Conservation (phyloP, 164 flowering plant genomes). For the Tetracentron sinense region DNA sequence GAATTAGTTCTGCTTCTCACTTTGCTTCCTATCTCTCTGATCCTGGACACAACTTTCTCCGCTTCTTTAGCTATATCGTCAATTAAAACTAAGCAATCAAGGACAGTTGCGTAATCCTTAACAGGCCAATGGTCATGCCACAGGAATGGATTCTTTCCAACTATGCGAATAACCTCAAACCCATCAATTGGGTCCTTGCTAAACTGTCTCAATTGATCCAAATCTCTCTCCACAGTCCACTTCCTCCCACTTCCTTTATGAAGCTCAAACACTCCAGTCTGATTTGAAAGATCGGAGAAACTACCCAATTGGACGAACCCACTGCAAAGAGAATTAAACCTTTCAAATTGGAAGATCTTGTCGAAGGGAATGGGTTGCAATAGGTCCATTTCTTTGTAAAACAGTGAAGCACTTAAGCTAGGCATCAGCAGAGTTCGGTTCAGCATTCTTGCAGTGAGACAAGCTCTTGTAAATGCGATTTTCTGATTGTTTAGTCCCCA, state of each 20-base stretch:
- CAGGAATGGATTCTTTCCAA: slow-evolving; percentile 89
- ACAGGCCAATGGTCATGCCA: slow-evolving; percentile 99
- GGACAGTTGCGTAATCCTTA: slow-evolving; percentile 74
- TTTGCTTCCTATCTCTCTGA: slow-evolving; percentile 48
- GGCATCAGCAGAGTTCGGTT: slow-evolving; percentile 89
- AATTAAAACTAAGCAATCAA: slow-evolving; percentile 80
- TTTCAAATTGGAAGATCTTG: slow-evolving; percentile 69
- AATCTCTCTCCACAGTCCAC: slow-evolving; percentile 82
- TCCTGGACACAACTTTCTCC: slow-evolving; percentile 61
- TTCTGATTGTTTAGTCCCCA: slow-evolving; percentile 99
- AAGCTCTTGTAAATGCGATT: slow-evolving; percentile 92
- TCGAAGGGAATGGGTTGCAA: slow-evolving; percentile 79
- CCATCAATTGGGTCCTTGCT: slow-evolving; percentile 37
- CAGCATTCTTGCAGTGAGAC: slow-evolving; percentile 73
- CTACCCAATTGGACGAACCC: slow-evolving; percentile 78
- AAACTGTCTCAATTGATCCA: slow-evolving; percentile 62
- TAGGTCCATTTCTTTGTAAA: slow-evolving; percentile 79
- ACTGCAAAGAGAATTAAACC: slow-evolving; percentile 63
- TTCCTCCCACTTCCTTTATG: slow-evolving; percentile 88
- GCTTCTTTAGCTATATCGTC: slow-evolving; percentile 73
- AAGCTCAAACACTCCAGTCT: slow-evolving; percentile 37
- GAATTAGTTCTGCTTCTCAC: slow-evolving; percentile 11
- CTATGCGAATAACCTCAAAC: slow-evolving; percentile 53
- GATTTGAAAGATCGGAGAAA: slow-evolving; percentile 50
- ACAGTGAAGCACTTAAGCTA: slow-evolving; percentile 87